A percentile compares a stretch with the other conserved stretches of the same genome.
These are phyloP conservation scores for Boletus huronensis DNA, from an alignment of 768 basidiomycete species.

Conservation along the genomic window DNA sequence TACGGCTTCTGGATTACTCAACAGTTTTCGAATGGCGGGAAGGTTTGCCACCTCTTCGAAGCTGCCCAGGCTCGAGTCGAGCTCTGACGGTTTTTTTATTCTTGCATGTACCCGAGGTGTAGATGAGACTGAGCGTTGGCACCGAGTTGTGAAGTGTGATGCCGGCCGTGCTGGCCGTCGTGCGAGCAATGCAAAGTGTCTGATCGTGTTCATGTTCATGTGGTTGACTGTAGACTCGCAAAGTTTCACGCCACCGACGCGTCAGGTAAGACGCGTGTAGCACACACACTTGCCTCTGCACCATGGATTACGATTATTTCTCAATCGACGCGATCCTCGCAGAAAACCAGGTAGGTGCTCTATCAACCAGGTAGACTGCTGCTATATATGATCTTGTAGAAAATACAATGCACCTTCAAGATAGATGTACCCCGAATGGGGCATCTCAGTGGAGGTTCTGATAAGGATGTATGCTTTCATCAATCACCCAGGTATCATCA, in stretches of 20 bases:
- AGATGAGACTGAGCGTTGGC: slow-evolving; percentile 29
- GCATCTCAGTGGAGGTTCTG: slow-evolving; percentile 82
- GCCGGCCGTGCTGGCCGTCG: slow-evolving; percentile 15
- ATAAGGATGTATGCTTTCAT: slow-evolving; percentile 63
- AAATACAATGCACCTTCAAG: slow-evolving; percentile 92
- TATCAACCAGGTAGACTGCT: neutral
- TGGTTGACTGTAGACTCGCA: neutral
- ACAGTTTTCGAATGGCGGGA: slow-evolving; percentile 44
- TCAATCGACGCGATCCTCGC: slow-evolving; percentile 88
- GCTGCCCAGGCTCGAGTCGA: slow-evolving; percentile 35
- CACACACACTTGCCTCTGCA: neutral
- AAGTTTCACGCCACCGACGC: slow-evolving; percentile 22
- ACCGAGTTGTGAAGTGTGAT: slow-evolving; percentile 6
- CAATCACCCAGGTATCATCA: neutral
- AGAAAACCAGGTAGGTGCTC: slow-evolving; percentile 69
- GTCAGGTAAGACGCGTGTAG: slow-evolving; percentile 4
- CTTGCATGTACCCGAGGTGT: slow-evolving; percentile 30
- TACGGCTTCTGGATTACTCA: slow-evolving; percentile 48
- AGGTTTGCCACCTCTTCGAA: slow-evolving; percentile 42
- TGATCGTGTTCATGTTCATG: slow-evolving; percentile 29
- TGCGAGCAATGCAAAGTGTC: slow-evolving; percentile 13
- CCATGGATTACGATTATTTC: slow-evolving; percentile 91
- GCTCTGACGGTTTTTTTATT: slow-evolving; percentile 28
- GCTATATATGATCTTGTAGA: slow-evolving; percentile 42
- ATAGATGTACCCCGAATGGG: slow-evolving; percentile 82